These are phyloP conservation scores for Suillus weaverae DNA, from an alignment of 768 basidiomycete species.

Conservation along the genomic window DNA sequence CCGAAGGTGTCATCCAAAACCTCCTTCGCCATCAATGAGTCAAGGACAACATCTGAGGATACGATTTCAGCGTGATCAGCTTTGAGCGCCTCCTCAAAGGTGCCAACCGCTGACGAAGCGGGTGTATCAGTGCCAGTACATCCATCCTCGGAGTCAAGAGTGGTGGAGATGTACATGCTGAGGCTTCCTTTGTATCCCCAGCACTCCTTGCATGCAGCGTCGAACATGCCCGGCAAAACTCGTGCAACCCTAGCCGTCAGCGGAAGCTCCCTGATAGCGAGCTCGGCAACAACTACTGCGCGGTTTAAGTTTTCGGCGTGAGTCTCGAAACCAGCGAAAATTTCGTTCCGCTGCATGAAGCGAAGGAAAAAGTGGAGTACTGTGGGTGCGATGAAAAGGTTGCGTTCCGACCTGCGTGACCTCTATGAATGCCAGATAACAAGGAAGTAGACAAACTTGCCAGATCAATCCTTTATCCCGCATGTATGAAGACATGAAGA, in stretches of 20 bases:
- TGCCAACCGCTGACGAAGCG: conserved; percentile 5
- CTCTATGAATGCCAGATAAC: conserved; percentile 9
- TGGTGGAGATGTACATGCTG: conserved; percentile 22
- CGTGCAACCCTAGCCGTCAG: conserved; percentile 39
- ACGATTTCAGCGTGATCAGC: conserved; percentile 32
- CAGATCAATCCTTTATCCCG: conserved; percentile 65
- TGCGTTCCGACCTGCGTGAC: conserved; percentile 40
- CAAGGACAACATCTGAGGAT: conserved; percentile 23
- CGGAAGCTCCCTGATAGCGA: conserved; percentile 43
- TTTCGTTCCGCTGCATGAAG: conserved; percentile 44
- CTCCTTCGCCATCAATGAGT: conserved; percentile 28
- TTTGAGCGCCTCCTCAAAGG: conserved; percentile 42
- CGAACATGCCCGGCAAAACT: conserved; percentile 45
- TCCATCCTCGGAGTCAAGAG: neutral
- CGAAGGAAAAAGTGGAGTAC: conserved; percentile 46
- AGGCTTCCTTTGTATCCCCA: conserved; percentile 47
- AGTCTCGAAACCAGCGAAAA: conserved; percentile 35
- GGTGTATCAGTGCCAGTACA: neutral
- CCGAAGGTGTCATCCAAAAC: conserved; percentile 34
- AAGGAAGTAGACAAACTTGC: conserved; percentile 33
- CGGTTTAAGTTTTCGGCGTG: conserved; percentile 37
- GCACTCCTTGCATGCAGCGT: conserved; percentile 45
- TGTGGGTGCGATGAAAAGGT: conserved; percentile 43
- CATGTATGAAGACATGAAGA: conserved; percentile 73
- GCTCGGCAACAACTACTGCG: conserved; percentile 42